phyloP scores from a whole-genome alignment of 2,329 filamentous ascomycete species.

The Ophiostoma australiae region DNA sequence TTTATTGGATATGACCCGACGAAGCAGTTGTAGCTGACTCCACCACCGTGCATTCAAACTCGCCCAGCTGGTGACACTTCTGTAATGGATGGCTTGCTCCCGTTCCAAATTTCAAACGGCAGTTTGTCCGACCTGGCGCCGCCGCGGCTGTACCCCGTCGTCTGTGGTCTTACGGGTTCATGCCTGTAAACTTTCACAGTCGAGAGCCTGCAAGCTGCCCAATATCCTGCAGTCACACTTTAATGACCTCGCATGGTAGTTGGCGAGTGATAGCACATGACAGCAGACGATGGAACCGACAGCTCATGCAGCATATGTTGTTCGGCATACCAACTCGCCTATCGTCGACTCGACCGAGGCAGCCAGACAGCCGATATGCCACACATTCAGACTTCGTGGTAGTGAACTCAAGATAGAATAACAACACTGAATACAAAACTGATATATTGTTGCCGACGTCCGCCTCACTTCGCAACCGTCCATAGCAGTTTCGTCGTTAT shows the following conservation, averaged over 20 bases:
- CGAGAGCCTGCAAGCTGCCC: too few species aligned
- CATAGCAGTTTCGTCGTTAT: not conserved
- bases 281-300: not conserved
- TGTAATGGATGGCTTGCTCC: slow-evolving; percentile 5
- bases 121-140: not conserved
- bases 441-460: not conserved
- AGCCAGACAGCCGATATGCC: not conserved
- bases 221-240: too few species aligned
- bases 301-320: not conserved
- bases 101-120: not conserved
- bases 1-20: too few species aligned
- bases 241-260: too few species aligned
- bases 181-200: too few species aligned
- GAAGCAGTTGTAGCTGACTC: too few species aligned
- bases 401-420: not conserved
- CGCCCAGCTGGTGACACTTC: not conserved
- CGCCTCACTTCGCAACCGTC: not conserved
- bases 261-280: too few species aligned
- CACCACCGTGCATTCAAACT: too few species aligned
- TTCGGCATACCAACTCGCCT: not conserved
- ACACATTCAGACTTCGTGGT: not conserved
- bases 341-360: not conserved
- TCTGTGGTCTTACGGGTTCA: too few species aligned
- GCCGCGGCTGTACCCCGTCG: not conserved
- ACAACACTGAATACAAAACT: not conserved